Base-by-base conservation (phyloP, 108 stramenopile genomes). In the Parietichytrium sp. region DNA sequence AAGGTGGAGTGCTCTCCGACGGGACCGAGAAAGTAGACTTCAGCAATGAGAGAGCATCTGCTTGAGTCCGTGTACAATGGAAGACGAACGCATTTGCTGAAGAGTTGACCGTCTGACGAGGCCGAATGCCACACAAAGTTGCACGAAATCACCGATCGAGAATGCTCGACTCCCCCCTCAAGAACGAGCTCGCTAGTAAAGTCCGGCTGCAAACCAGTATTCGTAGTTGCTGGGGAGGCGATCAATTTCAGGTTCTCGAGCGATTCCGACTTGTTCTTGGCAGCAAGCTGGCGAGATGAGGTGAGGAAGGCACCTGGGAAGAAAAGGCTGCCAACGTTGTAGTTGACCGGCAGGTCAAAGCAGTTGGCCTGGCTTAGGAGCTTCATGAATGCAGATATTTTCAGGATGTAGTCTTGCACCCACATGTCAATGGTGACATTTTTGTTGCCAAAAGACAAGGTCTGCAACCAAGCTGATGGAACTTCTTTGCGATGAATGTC, bases 301-400 rank as follows among this genome's bases (percentile, higher is more conserved):
- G 61, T 72, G 33, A 72, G 42, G 42, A 72, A 72, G 61, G 61
- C 61, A 0, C 61, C 61, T 15, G 61, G 61, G 12, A 42, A 72
- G 20, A 72, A 72, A 42, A 72, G 61, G 16, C 36, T 33, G 15
- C 61, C 61, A 6, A 72, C 33, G 61, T 72, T 42, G 61, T 45
- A 6, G 36, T 72, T 33, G 10, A 72, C 38, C 42, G 61, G 61
- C 15, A 72, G 20, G 61, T 42, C 38, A 25, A 72, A 72, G 20
- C 38, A 33, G 8, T 72, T 42, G 20, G 38, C 61, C 6, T 6
- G 33, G 20, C 38, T 6, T 6, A 72, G 33, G 12, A 72, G 38
- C 3, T 72, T 72, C 20, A 45, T 42, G 33, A 72, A 72, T 16
- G 61, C 10, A n/a, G 36, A 33, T n/a, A 72, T 33, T 6, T 42